Evolutionary conservation across 441 rosid genomes (phyloP).

Genomic region (Adansonia gregorii): DNA sequence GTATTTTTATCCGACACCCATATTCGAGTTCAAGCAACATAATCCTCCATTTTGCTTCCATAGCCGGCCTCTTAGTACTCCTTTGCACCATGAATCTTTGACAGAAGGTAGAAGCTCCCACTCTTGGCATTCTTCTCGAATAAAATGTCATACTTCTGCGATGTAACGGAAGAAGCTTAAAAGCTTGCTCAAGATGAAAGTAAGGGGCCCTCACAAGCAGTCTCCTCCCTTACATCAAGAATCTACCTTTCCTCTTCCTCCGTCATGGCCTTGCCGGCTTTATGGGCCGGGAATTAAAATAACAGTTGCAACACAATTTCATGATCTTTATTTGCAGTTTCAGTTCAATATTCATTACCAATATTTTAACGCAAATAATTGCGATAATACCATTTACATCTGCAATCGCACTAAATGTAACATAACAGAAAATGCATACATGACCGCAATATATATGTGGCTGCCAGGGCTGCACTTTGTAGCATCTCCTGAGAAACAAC

Average conservation of each 20-base stretch:
- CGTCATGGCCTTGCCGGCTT: constrained; percentile 71
- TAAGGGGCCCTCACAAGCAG: constrained; percentile 70
- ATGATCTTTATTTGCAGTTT: too few species aligned
- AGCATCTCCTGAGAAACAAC: constrained; percentile 87
- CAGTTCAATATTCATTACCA: too few species aligned
- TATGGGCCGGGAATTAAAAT: constrained; percentile 31
- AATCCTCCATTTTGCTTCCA: constrained; percentile 33
- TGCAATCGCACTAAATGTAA: too few species aligned
- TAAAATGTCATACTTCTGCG: constrained; percentile 75
- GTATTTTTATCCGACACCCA: too few species aligned
- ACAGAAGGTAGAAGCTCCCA: constrained; percentile 91
- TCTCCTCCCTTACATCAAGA: constrained; percentile 71
- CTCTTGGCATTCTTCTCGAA: constrained; percentile 83
- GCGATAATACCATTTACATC: too few species aligned
- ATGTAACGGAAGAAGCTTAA: constrained; percentile 2
- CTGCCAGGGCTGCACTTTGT: constrained; percentile 45
- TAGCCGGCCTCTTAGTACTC: constrained; percentile 71
- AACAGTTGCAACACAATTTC: too few species aligned
- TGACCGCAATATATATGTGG: too few species aligned
- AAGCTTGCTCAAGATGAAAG: constrained; percentile 1
- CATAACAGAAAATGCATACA: too few species aligned
- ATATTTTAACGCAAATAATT: too few species aligned
- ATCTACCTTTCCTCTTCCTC: constrained; percentile 89
- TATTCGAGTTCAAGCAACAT: too few species aligned
- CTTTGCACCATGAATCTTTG: constrained; percentile 91